Base-by-base conservation (phyloP, 1,284 basidiomycete genomes). In the Amylostereum areolatum region DNA sequence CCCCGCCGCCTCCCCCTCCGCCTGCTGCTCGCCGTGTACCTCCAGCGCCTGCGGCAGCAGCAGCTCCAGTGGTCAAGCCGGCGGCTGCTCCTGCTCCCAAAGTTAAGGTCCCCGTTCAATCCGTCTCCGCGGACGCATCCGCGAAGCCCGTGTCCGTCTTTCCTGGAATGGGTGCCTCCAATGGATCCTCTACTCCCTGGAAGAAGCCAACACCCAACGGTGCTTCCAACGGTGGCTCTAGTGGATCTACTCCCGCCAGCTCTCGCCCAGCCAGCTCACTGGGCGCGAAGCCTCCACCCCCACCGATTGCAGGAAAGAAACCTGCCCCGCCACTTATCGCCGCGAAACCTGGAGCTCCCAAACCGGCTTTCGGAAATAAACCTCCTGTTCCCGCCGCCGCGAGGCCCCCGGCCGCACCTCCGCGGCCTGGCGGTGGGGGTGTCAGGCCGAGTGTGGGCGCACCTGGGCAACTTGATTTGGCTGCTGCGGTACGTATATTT, bases 391-490 rank as follows among this genome's bases (percentile, higher is more conserved):
- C 41, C 4, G 30, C 41, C 27, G 24, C 56, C 55, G 36, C 63
- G 3, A 51, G 56, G 35, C 57, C 62, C 1, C 46, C 56, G 7
- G 25, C 41, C 4, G n/a, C 41, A 7, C 18, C 41, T 25, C 25
- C 41, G 25, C 41, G 25, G 25, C 37, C n/a, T 7, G n/a, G n/a
- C 6, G 37, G 37, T 39, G 72, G 69, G 27, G 55, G 44, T 10
- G 68, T 63, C 8, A 69, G 65, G 50, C 63, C 65, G 24, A 67
- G 74, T 39, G 67, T 60, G 27, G 67, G 72, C 3, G 65, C 73
- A 1, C 64, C 69, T 27, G 83, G 89, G 27, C 89, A 92, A 63
- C 60, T 92, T 68, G 91, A 92, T 68, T 69, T 94, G 56, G 89
- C 90, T 53, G 89, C 90, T 56, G 81, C 75, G 46, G 86, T 89